Conservation (phyloP, 352 stramenopile genomes). For the Pythium brachiatum region DNA sequence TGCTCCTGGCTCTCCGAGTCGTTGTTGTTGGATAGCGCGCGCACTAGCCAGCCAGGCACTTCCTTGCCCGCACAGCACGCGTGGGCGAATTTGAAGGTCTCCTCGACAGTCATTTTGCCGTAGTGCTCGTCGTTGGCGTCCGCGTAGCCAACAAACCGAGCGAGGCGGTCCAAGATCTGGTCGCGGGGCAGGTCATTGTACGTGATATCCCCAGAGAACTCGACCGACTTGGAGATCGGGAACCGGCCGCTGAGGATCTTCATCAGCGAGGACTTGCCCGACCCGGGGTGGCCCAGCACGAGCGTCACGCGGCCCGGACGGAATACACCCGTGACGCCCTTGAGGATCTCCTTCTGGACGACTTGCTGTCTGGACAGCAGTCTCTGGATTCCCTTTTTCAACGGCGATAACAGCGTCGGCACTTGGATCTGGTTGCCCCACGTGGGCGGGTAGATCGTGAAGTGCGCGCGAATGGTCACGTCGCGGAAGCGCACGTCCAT, state of each 20-base stretch:
- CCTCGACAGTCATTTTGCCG: slow-evolving; percentile 42
- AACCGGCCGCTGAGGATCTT: slow-evolving; percentile 54
- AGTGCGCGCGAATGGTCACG: slow-evolving; percentile 38
- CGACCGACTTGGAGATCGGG: slow-evolving; percentile 42
- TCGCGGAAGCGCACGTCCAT: slow-evolving; percentile 54
- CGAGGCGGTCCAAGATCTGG: slow-evolving; percentile 29
- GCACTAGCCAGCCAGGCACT: slow-evolving; percentile 38
- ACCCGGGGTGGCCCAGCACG: slow-evolving; percentile 40
- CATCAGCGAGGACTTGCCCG: slow-evolving; percentile 40
- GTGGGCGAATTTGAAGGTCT: slow-evolving; percentile 56
- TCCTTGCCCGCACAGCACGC: slow-evolving; percentile 32
- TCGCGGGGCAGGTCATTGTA: slow-evolving; percentile 42
- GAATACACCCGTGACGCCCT: slow-evolving; percentile 41
- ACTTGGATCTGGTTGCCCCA: slow-evolving; percentile 20
- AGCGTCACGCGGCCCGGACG: slow-evolving; percentile 47
- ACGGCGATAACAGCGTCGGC: slow-evolving; percentile 34
- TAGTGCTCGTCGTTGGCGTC: slow-evolving; percentile 47
- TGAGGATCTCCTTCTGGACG: slow-evolving; percentile 49
- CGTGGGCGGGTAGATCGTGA: slow-evolving; percentile 15
- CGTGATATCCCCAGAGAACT: slow-evolving; percentile 35
- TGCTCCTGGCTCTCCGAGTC: slow-evolving; percentile 33
- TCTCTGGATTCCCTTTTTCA: slow-evolving; percentile 27
- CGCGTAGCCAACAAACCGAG: slow-evolving; percentile 44
- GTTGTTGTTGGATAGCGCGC: slow-evolving; percentile 32
- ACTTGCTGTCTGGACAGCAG: slow-evolving; percentile 22